Conservation (phyloP, 257 asterid species). For the Ocimum tenuiflorum region DNA sequence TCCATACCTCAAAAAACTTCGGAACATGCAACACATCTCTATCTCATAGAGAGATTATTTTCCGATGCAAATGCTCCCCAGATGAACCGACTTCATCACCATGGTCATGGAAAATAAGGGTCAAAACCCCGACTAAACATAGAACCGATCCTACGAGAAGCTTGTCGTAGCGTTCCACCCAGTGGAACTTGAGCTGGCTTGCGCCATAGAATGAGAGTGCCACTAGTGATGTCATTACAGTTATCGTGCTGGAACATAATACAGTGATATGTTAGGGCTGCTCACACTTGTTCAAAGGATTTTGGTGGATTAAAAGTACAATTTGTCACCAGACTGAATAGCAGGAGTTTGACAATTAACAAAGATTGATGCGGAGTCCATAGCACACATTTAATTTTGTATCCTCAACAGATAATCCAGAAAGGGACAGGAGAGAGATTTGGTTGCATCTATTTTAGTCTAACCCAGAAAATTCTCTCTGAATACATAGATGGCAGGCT, state of each 20-base stretch:
- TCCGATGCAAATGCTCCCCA: conserved; percentile 52
- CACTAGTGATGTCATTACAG: conserved; percentile 91
- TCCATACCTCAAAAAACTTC: conserved; percentile 12
- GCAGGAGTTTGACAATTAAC: background rate
- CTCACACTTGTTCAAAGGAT: background rate
- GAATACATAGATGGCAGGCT: background rate
- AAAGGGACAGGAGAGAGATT: background rate
- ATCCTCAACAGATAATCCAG: background rate
- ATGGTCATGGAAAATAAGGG: conserved; percentile 84
- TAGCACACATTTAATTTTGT: background rate
- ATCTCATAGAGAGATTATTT: conserved; percentile 38
- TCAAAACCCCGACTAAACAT: conserved; percentile 79
- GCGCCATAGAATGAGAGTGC: conserved; percentile 97
- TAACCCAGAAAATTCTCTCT: background rate
- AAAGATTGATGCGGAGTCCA: background rate
- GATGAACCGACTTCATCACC: conserved; percentile 32
- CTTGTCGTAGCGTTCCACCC: conserved; percentile 95
- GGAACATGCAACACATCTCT: background rate
- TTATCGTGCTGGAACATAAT: conserved; percentile 60
- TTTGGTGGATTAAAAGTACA: too few relatives aligned
- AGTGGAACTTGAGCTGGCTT: conserved; percentile 95
- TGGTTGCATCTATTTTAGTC: background rate
- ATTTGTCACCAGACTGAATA: background rate
- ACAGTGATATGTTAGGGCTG: background rate
- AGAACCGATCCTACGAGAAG: conserved; percentile 92